Conservation (phyloP, 352 stramenopile species). For the Pythium graminicola region DNA sequence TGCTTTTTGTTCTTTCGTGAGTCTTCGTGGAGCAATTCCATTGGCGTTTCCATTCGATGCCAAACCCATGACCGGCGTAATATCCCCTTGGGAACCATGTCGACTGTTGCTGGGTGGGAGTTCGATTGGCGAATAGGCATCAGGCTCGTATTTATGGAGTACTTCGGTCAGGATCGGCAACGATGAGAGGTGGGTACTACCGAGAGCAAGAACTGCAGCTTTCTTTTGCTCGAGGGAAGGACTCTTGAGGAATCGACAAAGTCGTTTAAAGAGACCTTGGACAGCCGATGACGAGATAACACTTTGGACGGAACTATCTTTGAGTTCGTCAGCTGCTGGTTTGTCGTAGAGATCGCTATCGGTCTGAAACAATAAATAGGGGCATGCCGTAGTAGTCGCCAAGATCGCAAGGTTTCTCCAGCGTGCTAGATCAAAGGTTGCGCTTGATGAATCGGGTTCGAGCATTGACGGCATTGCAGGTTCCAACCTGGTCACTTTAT, state of each 20-base stretch:
- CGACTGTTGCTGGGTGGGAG: conserved; percentile 6
- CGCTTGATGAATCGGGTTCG: conserved; percentile 1
- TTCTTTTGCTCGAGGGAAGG: conserved; percentile 47
- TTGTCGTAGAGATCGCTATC: background rate
- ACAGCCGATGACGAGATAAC: conserved; percentile 36
- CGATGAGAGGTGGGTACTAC: conserved; percentile 31
- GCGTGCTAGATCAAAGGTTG: conserved; percentile 32
- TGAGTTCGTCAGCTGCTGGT: conserved; percentile 2
- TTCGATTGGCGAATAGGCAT: conserved; percentile 32
- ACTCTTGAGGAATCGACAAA: conserved; percentile 54
- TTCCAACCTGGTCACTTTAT: conserved; percentile 58
- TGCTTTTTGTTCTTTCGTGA: conserved; percentile 20
- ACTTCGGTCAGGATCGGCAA: conserved; percentile 42
- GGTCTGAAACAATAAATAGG: conserved; percentile 24
- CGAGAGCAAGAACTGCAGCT: conserved; percentile 43
- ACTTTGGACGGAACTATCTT: conserved; percentile 27
- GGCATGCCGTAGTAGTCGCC: conserved; percentile 40
- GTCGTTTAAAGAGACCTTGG: conserved; percentile 39
- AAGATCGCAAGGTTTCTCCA: conserved; percentile 67
- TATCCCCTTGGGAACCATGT: conserved; percentile 15
- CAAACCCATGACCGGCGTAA: background rate
- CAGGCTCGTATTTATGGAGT: conserved; percentile 42
- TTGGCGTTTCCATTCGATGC: background rate
- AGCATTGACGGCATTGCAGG: conserved; percentile 35
- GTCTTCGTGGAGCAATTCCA: conserved; percentile 2